Evolutionary conservation across 176 grass and related monocot genomes (phyloP).

Genomic region (Oryza rufipogon): DNA sequence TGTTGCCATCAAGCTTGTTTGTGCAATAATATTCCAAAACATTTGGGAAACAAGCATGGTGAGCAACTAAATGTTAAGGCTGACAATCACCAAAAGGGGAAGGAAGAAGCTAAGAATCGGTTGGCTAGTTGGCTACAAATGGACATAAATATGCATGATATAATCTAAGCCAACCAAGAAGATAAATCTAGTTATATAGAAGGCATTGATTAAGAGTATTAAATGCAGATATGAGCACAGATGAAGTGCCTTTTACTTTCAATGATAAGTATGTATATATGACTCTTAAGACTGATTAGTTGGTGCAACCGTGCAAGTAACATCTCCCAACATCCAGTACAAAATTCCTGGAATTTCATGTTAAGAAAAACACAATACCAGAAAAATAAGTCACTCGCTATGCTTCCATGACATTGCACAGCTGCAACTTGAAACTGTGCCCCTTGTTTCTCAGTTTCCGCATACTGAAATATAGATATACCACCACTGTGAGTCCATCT

Average conservation of each 20-base stretch:
- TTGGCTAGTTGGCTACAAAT: slow-evolving; percentile 11
- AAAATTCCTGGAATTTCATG: neutral
- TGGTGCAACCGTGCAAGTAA: neutral
- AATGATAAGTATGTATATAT: neutral
- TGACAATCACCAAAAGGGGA: neutral
- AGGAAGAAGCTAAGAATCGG: neutral
- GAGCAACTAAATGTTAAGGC: neutral
- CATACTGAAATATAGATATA: neutral
- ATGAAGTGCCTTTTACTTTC: neutral
- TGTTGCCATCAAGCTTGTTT: neutral
- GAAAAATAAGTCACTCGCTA: neutral
- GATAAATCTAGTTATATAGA: slow-evolving; percentile 14
- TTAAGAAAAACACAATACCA: neutral
- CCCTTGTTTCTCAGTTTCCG: neutral
- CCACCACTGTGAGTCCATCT: neutral
- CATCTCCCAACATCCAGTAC: neutral
- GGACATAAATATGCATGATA: neutral
- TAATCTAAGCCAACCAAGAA: neutral
- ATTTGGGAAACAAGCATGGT: neutral
- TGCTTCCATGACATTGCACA: neutral
- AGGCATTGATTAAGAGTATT: slow-evolving; percentile 11
- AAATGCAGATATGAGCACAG: neutral
- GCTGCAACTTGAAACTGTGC: neutral
- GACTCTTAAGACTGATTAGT: slow-evolving; percentile 4
- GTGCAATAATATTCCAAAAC: neutral